A percentile compares a stretch with the other conserved stretches of the same genome.
These are phyloP conservation scores for Mycena latifolia DNA, from an alignment of 768 basidiomycete genomes.

Conservation along the genomic window DNA sequence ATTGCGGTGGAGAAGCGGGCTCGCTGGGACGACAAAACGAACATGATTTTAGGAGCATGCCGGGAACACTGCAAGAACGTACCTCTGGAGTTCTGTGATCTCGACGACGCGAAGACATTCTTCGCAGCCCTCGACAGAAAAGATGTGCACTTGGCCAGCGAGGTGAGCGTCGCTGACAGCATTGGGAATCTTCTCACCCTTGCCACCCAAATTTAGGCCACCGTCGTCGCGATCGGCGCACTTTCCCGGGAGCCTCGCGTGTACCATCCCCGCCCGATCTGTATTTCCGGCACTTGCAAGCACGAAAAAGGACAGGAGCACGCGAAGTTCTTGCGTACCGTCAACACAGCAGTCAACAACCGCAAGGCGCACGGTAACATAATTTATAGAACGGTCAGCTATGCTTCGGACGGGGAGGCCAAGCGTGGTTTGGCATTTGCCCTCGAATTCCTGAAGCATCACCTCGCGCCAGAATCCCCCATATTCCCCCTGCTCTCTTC, in stretches of 20 bases:
- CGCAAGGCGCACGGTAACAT: neutral
- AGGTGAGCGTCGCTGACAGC: constrained; percentile 31
- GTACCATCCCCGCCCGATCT: constrained; percentile 29
- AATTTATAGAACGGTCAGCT: constrained; percentile 23
- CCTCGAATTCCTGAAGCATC: constrained; percentile 24
- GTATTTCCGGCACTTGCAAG: constrained; percentile 39
- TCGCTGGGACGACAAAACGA: no score
- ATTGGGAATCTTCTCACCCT: neutral
- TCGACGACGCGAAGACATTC: constrained; percentile 22
- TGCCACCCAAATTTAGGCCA: constrained; percentile 27
- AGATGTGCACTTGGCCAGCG: constrained; percentile 31
- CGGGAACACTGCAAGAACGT: constrained; percentile 36
- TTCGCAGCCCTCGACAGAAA: constrained; percentile 6
- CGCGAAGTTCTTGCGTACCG: constrained; percentile 21
- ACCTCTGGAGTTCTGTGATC: constrained; percentile 32
- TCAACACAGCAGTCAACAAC: constrained; percentile 1
- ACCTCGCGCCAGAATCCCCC: constrained; percentile 28
- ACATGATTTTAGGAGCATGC: constrained; percentile 39
- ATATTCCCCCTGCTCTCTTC: constrained; percentile 35
- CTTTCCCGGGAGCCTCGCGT: constrained; percentile 27
- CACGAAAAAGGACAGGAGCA: constrained; percentile 27
- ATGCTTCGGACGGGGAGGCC: no score
- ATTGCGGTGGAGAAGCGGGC: constrained; percentile 34
- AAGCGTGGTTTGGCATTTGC: constrained; percentile 34
- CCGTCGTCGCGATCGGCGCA: constrained; percentile 26